Evolutionary conservation across 306 rosid genomes (phyloP).

Genomic region (Vigna nakashimae): DNA sequence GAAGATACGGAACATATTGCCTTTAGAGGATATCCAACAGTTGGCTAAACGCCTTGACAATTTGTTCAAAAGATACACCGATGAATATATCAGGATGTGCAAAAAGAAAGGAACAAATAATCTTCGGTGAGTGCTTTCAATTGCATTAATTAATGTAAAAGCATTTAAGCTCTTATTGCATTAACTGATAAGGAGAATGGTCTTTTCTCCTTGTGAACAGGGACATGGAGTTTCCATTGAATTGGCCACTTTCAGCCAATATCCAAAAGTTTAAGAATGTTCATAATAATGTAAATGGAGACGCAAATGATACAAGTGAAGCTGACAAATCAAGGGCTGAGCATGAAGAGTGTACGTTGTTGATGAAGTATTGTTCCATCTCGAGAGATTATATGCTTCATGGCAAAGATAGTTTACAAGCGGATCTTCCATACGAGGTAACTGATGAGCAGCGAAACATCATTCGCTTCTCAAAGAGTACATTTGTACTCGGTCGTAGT

Average conservation of each 20-base stretch:
- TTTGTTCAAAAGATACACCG: slow-evolving; percentile 53
- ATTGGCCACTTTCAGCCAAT: slow-evolving; percentile 52
- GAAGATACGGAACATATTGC: slow-evolving; percentile 69
- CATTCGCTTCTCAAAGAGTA: slow-evolving; percentile 53
- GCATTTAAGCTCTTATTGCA: not conserved
- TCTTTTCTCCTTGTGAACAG: slow-evolving; percentile 35
- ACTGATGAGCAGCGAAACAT: slow-evolving; percentile 61
- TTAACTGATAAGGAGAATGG: not conserved
- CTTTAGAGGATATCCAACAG: slow-evolving; percentile 56
- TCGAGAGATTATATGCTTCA: slow-evolving; percentile 55
- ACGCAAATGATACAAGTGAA: slow-evolving; percentile 42
- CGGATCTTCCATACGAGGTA: slow-evolving; percentile 68
- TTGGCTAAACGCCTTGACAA: slow-evolving; percentile 51
- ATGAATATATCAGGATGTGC: slow-evolving; percentile 53
- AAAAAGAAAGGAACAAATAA: slow-evolving; percentile 40
- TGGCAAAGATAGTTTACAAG: slow-evolving; percentile 48
- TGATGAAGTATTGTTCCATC: slow-evolving; percentile 69
- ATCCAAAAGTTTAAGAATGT: slow-evolving; percentile 45
- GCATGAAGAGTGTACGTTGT: slow-evolving; percentile 65
- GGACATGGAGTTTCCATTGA: slow-evolving; percentile 55
- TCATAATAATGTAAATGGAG: slow-evolving; percentile 15
- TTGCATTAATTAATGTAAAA: not conserved
- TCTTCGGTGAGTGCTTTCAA: slow-evolving; percentile 49
- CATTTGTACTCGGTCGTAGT: slow-evolving; percentile 71
- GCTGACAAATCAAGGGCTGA: slow-evolving; percentile 64